Percentiles rank a stretch among this genome's conserved stretches.
phyloP scores from a whole-genome alignment of 169 alveolate species.

The Cryptosporidium felis region DNA sequence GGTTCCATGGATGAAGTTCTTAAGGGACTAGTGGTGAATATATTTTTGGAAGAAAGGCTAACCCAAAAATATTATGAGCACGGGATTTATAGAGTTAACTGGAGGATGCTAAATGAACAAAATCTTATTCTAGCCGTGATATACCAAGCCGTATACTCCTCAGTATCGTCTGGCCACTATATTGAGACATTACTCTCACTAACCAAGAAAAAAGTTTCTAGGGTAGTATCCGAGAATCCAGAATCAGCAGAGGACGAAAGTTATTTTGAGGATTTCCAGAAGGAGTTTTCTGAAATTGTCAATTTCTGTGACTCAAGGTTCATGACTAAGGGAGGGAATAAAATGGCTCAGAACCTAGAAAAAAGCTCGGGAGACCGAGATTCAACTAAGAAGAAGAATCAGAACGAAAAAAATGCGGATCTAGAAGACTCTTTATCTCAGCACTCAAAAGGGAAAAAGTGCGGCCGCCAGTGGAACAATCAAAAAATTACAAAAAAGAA shows the following conservation, averaged over 20 bases:
- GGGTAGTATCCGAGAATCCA: slow-evolving; percentile 9
- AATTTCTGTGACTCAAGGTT: slow-evolving; percentile 31
- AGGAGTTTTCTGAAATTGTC: slow-evolving; percentile 18
- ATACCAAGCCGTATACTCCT: slow-evolving; percentile 16
- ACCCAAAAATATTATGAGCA: slow-evolving; percentile 52
- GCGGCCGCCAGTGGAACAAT: slow-evolving; percentile 59
- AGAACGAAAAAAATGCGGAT: neutral
- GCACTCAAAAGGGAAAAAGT: slow-evolving; percentile 8
- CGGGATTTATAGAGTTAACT: slow-evolving; percentile 24
- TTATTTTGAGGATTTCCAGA: neutral
- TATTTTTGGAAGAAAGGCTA: slow-evolving; percentile 55
- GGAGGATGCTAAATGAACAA: slow-evolving; percentile 37
- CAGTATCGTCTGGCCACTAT: slow-evolving; percentile 15
- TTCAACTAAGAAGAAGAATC: neutral
- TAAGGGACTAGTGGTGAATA: slow-evolving; percentile 4
- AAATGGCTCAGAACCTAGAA: neutral
- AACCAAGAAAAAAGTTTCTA: neutral
- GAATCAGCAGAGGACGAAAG: slow-evolving; percentile 10
- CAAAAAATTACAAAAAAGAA: slow-evolving; percentile 70
- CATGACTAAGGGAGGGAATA: slow-evolving; percentile 19
- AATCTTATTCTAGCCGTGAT: slow-evolving; percentile 7
- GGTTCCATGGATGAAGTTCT: neutral
- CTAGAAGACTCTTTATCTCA: neutral
- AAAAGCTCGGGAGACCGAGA: neutral
- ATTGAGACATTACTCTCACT: slow-evolving; percentile 1